phyloP scores from a whole-genome alignment of 495 filamentous ascomycete species.

The Penicillium silybi region DNA sequence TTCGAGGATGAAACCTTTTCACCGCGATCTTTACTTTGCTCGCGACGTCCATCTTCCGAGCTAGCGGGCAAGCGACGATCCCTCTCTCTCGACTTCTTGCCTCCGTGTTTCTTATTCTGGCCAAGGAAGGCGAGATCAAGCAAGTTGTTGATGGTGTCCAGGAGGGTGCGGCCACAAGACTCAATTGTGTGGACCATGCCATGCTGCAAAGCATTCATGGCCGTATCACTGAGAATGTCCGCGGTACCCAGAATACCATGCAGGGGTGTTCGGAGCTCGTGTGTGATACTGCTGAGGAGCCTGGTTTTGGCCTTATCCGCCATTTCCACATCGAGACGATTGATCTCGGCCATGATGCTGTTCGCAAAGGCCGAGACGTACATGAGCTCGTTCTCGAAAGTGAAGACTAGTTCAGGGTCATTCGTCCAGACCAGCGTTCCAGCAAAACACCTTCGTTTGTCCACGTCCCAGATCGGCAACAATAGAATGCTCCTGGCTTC shows the following conservation, averaged over 20 bases:
- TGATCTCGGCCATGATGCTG: slow-evolving; percentile 59
- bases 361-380: slow-evolving; percentile 55
- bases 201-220: slow-evolving; percentile 50
- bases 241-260: slow-evolving; percentile 61
- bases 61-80: not conserved
- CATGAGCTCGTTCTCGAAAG: slow-evolving; percentile 42
- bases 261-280: slow-evolving; percentile 65
- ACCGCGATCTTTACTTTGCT: not conserved
- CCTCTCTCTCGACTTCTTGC: not conserved
- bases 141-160: slow-evolving; percentile 68
- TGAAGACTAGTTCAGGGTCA: slow-evolving; percentile 33
- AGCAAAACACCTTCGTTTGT: slow-evolving; percentile 56
- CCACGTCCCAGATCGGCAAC: slow-evolving; percentile 58
- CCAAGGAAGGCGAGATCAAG: slow-evolving; percentile 44
- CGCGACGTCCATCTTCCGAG: not conserved
- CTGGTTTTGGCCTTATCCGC: slow-evolving; percentile 57
- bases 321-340: slow-evolving; percentile 45
- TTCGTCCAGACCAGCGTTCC: slow-evolving; percentile 56
- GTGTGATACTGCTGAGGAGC: slow-evolving; percentile 65
- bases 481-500: slow-evolving; percentile 22
- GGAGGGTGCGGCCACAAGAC: slow-evolving; percentile 59
- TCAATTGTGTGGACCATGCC: slow-evolving; percentile 59
- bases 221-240: slow-evolving; percentile 58
- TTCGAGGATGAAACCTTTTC: slow-evolving; percentile 8
- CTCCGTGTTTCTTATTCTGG: not conserved